These are phyloP conservation scores for Fusarium poae DNA, from an alignment of 2,329 filamentous ascomycete genomes.

Conservation along the genomic window DNA sequence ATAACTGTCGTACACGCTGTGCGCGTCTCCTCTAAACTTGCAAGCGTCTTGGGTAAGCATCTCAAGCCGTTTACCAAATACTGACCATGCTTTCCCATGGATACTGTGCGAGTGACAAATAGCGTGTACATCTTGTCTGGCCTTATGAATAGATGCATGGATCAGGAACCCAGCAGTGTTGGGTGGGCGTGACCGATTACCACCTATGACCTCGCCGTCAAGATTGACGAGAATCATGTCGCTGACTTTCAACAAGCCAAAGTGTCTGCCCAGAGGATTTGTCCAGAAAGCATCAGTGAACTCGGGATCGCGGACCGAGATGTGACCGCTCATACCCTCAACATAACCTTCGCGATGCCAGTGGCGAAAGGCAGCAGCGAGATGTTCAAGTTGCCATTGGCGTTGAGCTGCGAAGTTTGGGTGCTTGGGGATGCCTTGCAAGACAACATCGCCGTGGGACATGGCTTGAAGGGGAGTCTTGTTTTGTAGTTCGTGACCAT, in stretches of 20 bases:
- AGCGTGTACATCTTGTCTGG: slow-evolving; percentile 73
- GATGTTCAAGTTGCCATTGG: slow-evolving; percentile 66
- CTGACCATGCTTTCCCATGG: slow-evolving; percentile 75
- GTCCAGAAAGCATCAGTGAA: slow-evolving; percentile 73
- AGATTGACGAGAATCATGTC: slow-evolving; percentile 77
- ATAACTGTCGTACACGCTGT: slow-evolving; percentile 72
- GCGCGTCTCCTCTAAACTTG: slow-evolving; percentile 71
- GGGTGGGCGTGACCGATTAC: slow-evolving; percentile 69
- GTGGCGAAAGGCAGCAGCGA: slow-evolving; percentile 76
- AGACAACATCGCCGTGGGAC: slow-evolving; percentile 46
- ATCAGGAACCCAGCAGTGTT: slow-evolving; percentile 79
- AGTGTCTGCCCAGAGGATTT: slow-evolving; percentile 74
- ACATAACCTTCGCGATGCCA: slow-evolving; percentile 75
- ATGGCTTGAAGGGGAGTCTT: slow-evolving; percentile 48
- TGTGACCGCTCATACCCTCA: slow-evolving; percentile 78
- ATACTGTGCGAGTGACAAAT: slow-evolving; percentile 76
- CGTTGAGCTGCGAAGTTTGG: slow-evolving; percentile 45
- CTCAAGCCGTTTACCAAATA: slow-evolving; percentile 72
- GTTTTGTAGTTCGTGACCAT: slow-evolving; percentile 43
- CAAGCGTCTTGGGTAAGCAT: slow-evolving; percentile 77
- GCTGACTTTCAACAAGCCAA: slow-evolving; percentile 72
- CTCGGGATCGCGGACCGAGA: slow-evolving; percentile 74
- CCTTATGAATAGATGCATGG: slow-evolving; percentile 73
- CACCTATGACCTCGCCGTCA: slow-evolving; percentile 72
- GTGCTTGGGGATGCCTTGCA: slow-evolving; percentile 45